A percentile compares a stretch with the other conserved stretches of the same genome.
These are phyloP conservation scores for Amaranthus tricolor DNA, from an alignment of 179 eudicot species.

Conservation along the genomic window DNA sequence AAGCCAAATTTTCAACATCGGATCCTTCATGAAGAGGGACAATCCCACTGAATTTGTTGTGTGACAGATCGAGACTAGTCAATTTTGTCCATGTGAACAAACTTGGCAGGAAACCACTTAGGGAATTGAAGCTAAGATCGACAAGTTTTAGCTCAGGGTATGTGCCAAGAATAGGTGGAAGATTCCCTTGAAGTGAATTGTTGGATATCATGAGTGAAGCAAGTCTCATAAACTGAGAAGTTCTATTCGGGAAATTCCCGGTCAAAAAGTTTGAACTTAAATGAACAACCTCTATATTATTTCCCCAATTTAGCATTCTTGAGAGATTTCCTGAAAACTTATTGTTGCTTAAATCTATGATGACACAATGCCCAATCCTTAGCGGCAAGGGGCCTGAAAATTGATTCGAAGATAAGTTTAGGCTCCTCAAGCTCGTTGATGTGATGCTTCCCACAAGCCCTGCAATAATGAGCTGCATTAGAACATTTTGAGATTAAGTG, in stretches of 20 bases:
- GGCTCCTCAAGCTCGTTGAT: slow-evolving; percentile 39
- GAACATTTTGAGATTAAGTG: not conserved
- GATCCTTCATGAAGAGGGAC: slow-evolving; percentile 26
- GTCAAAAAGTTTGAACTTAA: slow-evolving; percentile 49
- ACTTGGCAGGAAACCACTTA: slow-evolving; percentile 39
- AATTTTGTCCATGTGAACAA: slow-evolving; percentile 38
- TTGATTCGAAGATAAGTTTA: slow-evolving; percentile 59
- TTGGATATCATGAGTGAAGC: slow-evolving; percentile 44
- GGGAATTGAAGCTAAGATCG: slow-evolving; percentile 51
- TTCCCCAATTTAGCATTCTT: slow-evolving; percentile 51
- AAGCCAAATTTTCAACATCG: not conserved
- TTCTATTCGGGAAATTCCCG: slow-evolving; percentile 43
- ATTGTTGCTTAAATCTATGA: slow-evolving; percentile 56
- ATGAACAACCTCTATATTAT: slow-evolving; percentile 44
- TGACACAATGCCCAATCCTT: slow-evolving; percentile 47
- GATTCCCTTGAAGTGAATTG: slow-evolving; percentile 49
- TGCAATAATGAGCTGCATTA: slow-evolving; percentile 15
- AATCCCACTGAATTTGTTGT: slow-evolving; percentile 47
- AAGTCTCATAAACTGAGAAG: slow-evolving; percentile 58
- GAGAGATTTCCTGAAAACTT: slow-evolving; percentile 49
- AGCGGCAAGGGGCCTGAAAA: slow-evolving; percentile 58
- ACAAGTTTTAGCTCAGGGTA: slow-evolving; percentile 47
- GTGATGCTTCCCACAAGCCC: slow-evolving; percentile 55
- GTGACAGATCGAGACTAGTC: slow-evolving; percentile 40
- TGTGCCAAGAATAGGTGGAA: slow-evolving; percentile 39